Percentiles rank a stretch among this genome's conserved stretches.
These are phyloP conservation scores for Coniochaeta sp. DNA, from an alignment of 2,329 filamentous ascomycete species.

Conservation along the genomic window DNA sequence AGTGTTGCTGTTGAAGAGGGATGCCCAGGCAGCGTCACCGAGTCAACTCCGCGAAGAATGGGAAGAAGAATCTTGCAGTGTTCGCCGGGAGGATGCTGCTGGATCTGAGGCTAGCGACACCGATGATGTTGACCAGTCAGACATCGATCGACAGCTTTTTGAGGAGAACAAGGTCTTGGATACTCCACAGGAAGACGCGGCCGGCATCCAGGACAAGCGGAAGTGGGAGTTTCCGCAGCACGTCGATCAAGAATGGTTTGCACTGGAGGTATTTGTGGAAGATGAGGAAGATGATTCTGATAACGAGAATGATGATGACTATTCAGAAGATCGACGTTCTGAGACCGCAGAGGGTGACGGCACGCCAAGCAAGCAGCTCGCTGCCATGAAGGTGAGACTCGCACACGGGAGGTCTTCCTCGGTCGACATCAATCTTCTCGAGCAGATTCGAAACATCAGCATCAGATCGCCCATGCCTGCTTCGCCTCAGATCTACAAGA, in stretches of 20 bases:
- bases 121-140: slow-evolving; percentile 28
- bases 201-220: slow-evolving; percentile 11
- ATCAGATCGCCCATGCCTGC: slow-evolving; percentile 1
- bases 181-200: slow-evolving; percentile 1
- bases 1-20: slow-evolving; percentile 66
- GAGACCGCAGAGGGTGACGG: not conserved
- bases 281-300: slow-evolving; percentile 17
- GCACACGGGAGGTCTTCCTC: slow-evolving; percentile 14
- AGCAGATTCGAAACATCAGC: slow-evolving; percentile 29
- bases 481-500: not conserved
- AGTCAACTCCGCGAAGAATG: slow-evolving; percentile 26
- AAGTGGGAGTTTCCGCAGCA: slow-evolving; percentile 61
- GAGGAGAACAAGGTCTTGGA: slow-evolving; percentile 21
- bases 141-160: slow-evolving; percentile 37
- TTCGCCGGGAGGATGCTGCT: not conserved
- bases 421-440: slow-evolving; percentile 29
- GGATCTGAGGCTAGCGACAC: slow-evolving; percentile 4
- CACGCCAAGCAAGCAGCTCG: not conserved
- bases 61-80: not conserved
- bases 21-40: slow-evolving; percentile 55
- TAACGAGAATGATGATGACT: slow-evolving; percentile 15
- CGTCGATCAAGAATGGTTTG: slow-evolving; percentile 85
- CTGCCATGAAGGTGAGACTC: not conserved
- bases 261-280: slow-evolving; percentile 67
- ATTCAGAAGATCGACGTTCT: slow-evolving; percentile 7